phyloP scores from a whole-genome alignment of 305 asterid genomes.

The Fraxinus greggii region DNA sequence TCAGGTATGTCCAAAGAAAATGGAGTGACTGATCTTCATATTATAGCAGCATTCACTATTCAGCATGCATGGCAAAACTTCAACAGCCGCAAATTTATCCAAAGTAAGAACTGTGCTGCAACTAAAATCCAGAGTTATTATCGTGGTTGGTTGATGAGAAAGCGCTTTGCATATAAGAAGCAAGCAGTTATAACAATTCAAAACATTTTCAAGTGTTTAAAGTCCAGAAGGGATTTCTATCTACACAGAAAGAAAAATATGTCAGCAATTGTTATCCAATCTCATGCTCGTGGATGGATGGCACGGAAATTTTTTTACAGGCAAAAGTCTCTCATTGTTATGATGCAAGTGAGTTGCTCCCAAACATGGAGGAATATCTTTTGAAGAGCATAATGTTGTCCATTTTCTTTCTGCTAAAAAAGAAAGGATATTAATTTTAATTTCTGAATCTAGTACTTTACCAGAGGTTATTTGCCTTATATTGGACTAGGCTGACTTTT shows the following conservation, averaged over 20 bases:
- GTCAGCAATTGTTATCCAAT: slow-evolving; percentile 60
- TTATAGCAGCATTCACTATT: slow-evolving; percentile 47
- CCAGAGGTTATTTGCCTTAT: neutral
- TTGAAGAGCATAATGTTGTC: neutral
- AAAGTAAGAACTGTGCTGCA: slow-evolving; percentile 55
- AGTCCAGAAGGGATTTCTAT: slow-evolving; percentile 42
- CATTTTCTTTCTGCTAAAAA: slow-evolving; percentile 4
- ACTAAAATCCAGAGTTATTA: slow-evolving; percentile 65
- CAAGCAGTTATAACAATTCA: slow-evolving; percentile 53
- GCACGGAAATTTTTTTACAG: slow-evolving; percentile 46
- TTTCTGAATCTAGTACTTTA: neutral
- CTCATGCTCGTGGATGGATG: slow-evolving; percentile 70
- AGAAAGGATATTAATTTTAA: neutral
- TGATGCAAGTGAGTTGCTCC: slow-evolving; percentile 56
- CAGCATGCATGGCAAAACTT: slow-evolving; percentile 56
- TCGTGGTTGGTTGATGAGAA: slow-evolving; percentile 63
- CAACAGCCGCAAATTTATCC: slow-evolving; percentile 30
- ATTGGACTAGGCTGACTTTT: slow-evolving; percentile 1
- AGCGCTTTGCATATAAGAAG: slow-evolving; percentile 42
- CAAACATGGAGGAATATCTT: neutral
- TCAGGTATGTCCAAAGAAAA: slow-evolving; percentile 26
- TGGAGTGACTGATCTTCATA: slow-evolving; percentile 27
- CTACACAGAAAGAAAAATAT: slow-evolving; percentile 36
- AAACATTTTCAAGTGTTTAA: slow-evolving; percentile 45
- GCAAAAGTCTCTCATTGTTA: slow-evolving; percentile 34